Evolutionary conservation across 2,329 filamentous ascomycete species (phyloP), one percentile per base, ranked within the genome.

Genomic region (Aspergillus intermedius): DNA sequence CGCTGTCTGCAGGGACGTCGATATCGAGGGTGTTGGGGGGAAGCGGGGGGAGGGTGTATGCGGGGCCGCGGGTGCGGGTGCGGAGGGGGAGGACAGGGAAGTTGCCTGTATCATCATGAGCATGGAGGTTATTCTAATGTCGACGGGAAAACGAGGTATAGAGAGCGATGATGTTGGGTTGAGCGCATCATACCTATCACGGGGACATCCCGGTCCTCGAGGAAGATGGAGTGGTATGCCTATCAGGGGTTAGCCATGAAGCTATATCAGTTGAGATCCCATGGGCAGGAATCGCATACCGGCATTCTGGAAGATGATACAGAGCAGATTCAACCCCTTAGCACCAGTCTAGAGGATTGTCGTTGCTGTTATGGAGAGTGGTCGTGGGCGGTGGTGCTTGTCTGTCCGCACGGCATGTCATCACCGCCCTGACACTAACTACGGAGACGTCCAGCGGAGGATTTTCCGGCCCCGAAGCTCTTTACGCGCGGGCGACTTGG

Each of bases 221-320:
- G 82, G 83, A 96, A 96, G 79, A 95, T 87, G 70, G 88, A 95
- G 80, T 97, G 94, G 80, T 96, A 97, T 74, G 91, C 91, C 89
- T 95, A 60, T 49, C 40, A 17, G 19, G 50, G n/a, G 47, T 56
- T 50, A 54, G 46, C 48, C 22, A 40, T 40, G 10, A 22, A 17
- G 4, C 5, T 12, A 21, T 19, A 40, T 3, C 10, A 40, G 10
- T 10, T 5, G 7, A 15, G 34, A 3, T 17, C 5, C 4, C 4
- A 12, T 30, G 25, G 25, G 12, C 25, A 12, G 39, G 19, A n/a
- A 21, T 32, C 23, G 57, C 73, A 49, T 68, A 77, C 74, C 54
- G 74, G 74, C 74, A 77, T 77, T 46, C 60, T 74, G 64, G 51
- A 47, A 42, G 41, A 7, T 19, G 35, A 46, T 34, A 17, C 6